Evolutionary conservation across 805 yeast species (phyloP), one percentile per base, ranked within the genome.

Genomic region (Priceomyces castillae): DNA sequence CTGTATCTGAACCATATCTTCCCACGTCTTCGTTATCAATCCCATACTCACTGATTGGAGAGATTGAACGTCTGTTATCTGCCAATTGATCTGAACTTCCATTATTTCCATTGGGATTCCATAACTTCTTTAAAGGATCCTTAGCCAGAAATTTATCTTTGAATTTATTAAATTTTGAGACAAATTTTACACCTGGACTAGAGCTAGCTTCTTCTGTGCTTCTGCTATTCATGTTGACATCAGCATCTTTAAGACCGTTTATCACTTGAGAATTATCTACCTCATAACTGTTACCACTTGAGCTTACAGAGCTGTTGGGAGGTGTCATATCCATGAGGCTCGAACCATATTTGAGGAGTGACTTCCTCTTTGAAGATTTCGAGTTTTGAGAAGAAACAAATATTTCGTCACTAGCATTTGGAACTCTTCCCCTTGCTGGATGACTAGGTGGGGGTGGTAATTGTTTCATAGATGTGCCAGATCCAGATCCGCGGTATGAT

Each of bases 71-170:
- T 20, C 30, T 38, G 14, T 37, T 34, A 7, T 22, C 43, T 6
- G 12, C 20, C 16, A 22, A 34, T 12, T 19, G 12, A 11, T 23
- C 37, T 4, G 37, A n/a, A 16, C 16, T 18, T 7, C 12, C 28
- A 7, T 23, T 33, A 15, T 41, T 43, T 10, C 36, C 44, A 26
- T 41, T 23, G 25, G 26, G 35, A 11, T 39, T 41, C 67, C 66
- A 64, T 7, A 63, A 40, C 6, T 51, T 44, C 4, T 61, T 48
- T 33, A 66, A 58, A 14, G 71, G 64, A 37, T 70, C 73, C 48
- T 61, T 66, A 17, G 63, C 51, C 40, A 57, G 59, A 43, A 70
- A 64, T 47, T 59, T 64, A 30, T 46, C 50, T 43, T 59, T 67
- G 37, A 70, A 49, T 50, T 63, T 65, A 39, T 54, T 50, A 41